phyloP scores from a whole-genome alignment of 192 early-diverging fungal genomes.

The Diversispora eburnea region DNA sequence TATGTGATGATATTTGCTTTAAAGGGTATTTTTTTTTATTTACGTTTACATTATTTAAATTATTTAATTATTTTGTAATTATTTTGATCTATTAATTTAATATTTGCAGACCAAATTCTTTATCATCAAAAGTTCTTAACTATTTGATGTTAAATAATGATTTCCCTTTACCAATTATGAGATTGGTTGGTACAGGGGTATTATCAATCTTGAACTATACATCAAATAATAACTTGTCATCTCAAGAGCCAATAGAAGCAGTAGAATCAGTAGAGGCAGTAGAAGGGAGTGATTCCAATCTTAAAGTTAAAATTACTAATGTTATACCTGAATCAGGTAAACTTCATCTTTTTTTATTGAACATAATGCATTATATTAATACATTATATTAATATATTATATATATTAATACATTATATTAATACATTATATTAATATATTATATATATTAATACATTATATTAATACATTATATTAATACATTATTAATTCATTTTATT shows the following conservation, averaged over 20 bases:
- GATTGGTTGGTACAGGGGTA: conserved; percentile 5
- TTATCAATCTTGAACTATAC: neutral
- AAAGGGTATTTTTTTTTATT: conserved; percentile 17
- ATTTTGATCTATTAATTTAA: neutral
- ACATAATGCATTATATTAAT: too few species aligned
- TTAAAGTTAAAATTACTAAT: neutral
- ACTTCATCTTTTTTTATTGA: too few species aligned
- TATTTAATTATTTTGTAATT: neutral
- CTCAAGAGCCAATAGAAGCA: neutral
- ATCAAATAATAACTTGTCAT: neutral
- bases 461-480: neutral
- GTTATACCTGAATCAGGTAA: neutral
- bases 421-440: too few species aligned
- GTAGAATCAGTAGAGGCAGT: neutral
- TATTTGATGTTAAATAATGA: neutral
- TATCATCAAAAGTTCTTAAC: conserved; percentile 8
- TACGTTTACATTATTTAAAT: neutral
- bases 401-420: too few species aligned
- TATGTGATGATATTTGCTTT: conserved; percentile 23
- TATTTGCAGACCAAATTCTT: neutral
- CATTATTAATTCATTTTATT: neutral
- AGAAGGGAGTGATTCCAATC: too few species aligned
- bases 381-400: too few species aligned
- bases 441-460: too few species aligned
- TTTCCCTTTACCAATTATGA: conserved; percentile 8